Evolutionary conservation across 257 asterid species (phyloP).

Genomic region (Petunia axillaris): DNA sequence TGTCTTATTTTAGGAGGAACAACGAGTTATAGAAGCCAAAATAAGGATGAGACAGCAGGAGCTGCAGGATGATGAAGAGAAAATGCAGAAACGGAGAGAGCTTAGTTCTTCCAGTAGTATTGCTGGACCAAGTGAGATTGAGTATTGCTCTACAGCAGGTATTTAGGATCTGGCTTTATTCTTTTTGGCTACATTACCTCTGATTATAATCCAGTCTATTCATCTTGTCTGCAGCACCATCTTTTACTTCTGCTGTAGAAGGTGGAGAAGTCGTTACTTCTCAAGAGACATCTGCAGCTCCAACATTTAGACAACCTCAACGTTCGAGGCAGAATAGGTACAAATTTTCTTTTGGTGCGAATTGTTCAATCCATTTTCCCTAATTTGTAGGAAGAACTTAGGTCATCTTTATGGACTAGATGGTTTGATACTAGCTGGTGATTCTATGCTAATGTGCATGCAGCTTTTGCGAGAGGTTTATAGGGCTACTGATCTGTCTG

Average conservation of each 20-base stretch:
- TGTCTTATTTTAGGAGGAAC: conserved; percentile 73
- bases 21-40: conserved; percentile 96
- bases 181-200: conserved; percentile 13
- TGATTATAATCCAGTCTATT: conserved; percentile 16
- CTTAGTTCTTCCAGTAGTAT: conserved; percentile 58
- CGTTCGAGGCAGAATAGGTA: conserved; percentile 82
- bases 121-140: conserved; percentile 60
- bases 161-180: conserved; percentile 20
- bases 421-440: not conserved
- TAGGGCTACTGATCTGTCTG: not conserved
- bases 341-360: not conserved
- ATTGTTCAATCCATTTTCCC: not conserved
- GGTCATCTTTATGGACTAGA: not conserved
- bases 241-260: conserved; percentile 66
- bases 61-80: conserved; percentile 87
- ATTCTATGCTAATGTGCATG: not conserved
- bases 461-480: not conserved
- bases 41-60: conserved; percentile 96
- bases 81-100: conserved; percentile 62
- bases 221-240: conserved; percentile 50
- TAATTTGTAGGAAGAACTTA: not conserved
- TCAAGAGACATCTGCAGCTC: conserved; percentile 49
- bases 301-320: conserved; percentile 46
- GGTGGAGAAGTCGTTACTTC: conserved; percentile 59
- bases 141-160: conserved; percentile 71